Conservation (phyloP, 2,329 filamentous ascomycete species). For the Fusarium scirpi region DNA sequence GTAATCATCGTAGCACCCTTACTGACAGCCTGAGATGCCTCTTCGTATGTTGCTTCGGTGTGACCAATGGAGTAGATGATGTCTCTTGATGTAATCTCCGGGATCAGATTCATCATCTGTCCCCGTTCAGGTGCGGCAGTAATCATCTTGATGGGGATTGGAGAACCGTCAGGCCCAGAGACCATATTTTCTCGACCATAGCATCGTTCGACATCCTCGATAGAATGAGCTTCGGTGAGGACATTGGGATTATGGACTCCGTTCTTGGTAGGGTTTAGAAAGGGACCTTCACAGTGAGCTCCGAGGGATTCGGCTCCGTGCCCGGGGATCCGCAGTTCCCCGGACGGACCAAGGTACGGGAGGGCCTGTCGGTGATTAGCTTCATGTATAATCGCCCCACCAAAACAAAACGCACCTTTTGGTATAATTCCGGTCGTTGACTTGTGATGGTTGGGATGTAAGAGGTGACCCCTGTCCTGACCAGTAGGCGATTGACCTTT, state of each 20-base stretch:
- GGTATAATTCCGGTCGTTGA: conserved; percentile 83
- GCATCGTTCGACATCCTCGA: conserved; percentile 75
- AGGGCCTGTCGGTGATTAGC: conserved; percentile 64
- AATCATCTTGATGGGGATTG: conserved; percentile 76
- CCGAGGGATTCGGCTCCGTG: conserved; percentile 89
- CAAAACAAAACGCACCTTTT: conserved; percentile 64
- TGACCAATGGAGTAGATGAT: conserved; percentile 88
- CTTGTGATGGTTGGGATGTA: conserved; percentile 90
- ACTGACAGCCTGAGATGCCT: conserved; percentile 77
- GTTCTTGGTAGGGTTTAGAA: conserved; percentile 84
- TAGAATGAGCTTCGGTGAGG: conserved; percentile 71
- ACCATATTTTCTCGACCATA: conserved; percentile 79
- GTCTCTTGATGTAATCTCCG: conserved; percentile 70
- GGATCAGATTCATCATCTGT: conserved; percentile 75
- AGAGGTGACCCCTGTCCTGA: conserved; percentile 85
- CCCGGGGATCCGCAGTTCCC: conserved; percentile 65
- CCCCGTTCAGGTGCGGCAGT: conserved; percentile 88
- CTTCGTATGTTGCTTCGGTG: conserved; percentile 87
- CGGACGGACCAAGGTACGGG: conserved; percentile 81
- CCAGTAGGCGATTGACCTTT: conserved; percentile 76
- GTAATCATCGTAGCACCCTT: conserved; percentile 90
- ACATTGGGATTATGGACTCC: conserved; percentile 85
- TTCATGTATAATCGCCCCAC: conserved; percentile 37
- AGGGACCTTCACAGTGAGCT: conserved; percentile 91
- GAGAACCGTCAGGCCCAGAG: conserved; percentile 50